Conservation (phyloP, 2,329 filamentous ascomycete species). For the Fusarium vanettenii region DNA sequence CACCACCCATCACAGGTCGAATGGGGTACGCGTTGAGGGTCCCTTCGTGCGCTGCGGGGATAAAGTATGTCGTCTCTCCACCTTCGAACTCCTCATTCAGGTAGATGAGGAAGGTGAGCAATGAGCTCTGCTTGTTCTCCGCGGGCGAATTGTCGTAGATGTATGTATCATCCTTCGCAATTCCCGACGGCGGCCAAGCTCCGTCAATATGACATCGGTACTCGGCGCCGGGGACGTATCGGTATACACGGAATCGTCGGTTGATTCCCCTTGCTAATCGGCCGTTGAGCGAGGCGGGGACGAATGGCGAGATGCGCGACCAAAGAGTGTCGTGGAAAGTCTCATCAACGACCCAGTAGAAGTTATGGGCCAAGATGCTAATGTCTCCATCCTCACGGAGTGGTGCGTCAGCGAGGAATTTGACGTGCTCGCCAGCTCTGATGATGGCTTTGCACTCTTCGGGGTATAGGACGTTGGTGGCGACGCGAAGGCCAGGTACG, state of each 20-base stretch:
- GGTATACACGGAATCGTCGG: conserved; percentile 76
- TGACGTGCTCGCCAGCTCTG: conserved; percentile 72
- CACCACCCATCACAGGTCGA: conserved; percentile 74
- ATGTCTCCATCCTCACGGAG: conserved; percentile 73
- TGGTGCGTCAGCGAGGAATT: conserved; percentile 75
- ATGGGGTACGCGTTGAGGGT: conserved; percentile 77
- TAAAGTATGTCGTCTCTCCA: conserved; percentile 78
- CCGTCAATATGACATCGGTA: conserved; percentile 79
- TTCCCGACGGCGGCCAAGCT: conserved; percentile 78
- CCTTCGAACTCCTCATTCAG: conserved; percentile 79
- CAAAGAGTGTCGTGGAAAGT: conserved; percentile 73
- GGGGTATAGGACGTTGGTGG: conserved; percentile 69
- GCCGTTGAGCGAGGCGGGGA: conserved; percentile 67
- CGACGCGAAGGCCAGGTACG: conserved; percentile 71
- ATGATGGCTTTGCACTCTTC: conserved; percentile 75
- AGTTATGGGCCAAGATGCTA: conserved; percentile 77
- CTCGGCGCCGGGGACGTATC: conserved; percentile 78
- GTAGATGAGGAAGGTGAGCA: conserved; percentile 78
- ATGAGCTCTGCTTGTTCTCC: conserved; percentile 70
- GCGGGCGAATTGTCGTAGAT: conserved; percentile 74
- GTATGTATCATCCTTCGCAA: conserved; percentile 67
- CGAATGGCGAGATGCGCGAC: conserved; percentile 68
- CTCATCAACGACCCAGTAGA: conserved; percentile 77
- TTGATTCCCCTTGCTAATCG: conserved; percentile 72
- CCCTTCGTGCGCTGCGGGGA: conserved; percentile 72